Conservation (phyloP, 371 early-diverging fungal species). For the Lichtheimia ramosa region DNA sequence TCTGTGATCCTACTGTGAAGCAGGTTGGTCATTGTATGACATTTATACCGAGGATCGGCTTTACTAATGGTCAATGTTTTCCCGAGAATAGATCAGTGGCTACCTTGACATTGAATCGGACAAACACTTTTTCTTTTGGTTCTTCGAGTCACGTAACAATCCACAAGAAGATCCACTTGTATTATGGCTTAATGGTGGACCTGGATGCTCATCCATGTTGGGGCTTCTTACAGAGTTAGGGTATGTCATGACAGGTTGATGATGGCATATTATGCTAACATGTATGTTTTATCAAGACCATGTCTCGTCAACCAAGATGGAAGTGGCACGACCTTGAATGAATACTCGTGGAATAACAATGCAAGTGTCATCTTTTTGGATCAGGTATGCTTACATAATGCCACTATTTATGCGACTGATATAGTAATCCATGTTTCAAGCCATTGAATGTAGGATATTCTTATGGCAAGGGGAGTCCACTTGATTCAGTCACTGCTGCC, state of each 20-base stretch:
- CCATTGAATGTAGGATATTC: constrained; percentile 79
- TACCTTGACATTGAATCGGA: constrained; percentile 69
- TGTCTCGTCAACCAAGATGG: constrained; percentile 67
- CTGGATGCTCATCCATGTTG: constrained; percentile 75
- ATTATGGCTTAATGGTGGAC: constrained; percentile 81
- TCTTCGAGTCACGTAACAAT: constrained; percentile 74
- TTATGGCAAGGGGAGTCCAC: constrained; percentile 54
- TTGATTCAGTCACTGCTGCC: constrained; percentile 62
- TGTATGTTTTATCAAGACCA: constrained; percentile 37
- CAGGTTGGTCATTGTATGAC: constrained; percentile 19
- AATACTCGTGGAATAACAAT: constrained; percentile 71
- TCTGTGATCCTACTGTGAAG: constrained; percentile 37
- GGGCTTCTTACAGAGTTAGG: constrained; percentile 78
- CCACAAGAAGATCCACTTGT: constrained; percentile 69
- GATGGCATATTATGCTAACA: neutral
- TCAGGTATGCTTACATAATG: constrained; percentile 40
- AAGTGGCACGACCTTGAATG: constrained; percentile 49
- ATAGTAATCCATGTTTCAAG: constrained; percentile 20
- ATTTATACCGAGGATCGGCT: constrained; percentile 1
- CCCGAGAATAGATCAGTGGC: constrained; percentile 57
- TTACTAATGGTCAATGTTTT: neutral
- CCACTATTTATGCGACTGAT: no score
- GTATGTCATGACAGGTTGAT: constrained; percentile 10
- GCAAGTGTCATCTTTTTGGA: constrained; percentile 78
- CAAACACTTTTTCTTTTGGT: constrained; percentile 72